Base-by-base conservation (phyloP, 2,329 filamentous ascomycete genomes). In the Rhinocladiella mackenziei region DNA sequence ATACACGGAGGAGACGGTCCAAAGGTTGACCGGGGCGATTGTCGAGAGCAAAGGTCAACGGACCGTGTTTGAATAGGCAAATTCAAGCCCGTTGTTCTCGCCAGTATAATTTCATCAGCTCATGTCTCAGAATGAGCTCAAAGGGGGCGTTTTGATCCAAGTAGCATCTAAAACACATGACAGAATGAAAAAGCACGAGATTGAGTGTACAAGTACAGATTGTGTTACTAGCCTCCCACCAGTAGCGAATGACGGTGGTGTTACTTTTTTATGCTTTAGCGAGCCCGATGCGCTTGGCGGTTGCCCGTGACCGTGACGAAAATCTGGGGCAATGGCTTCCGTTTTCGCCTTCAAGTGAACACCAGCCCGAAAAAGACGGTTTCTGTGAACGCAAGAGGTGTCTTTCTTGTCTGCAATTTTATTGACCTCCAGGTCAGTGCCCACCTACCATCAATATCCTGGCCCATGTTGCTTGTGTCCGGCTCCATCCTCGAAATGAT, bases 1-100 rank as follows among this genome's bases (percentile, higher is more conserved):
- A 39, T 69, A 73, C 54, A 62, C 66, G 19, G 65, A 72, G 52
- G 69, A 71, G 28, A 70, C 82, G 2, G 69, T 78, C 23, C 74
- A 73, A 42, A 78, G 85, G 58, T 76, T 89, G 55, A 89, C 83
- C 31, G 87, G 86, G 46, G 83, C 81, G 5, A 87, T 92, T 62
- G 85, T 92, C 15, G 81, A 85, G 65, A 75, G 77, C 5, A 76
- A 83, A 53, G 89, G 89, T 43, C 88, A 82, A 67, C 94, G 92
- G 73, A 80, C 79, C 45, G 86, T 80, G 1, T 94, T 95, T 67
- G 86, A 89, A 23, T 42, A 39, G 15, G 18, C 17, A 35, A 10
- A 33, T 33, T 14, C 4, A 33, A 18, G n/a, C n/a, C n/a, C n/a
- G n/a, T n/a, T n/a, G n/a, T n/a, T n/a, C n/a, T n/a, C n/a, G n/a